These are phyloP conservation scores for Cladobotryum protrusum DNA, from an alignment of 2,329 filamentous ascomycete genomes.

Conservation along the genomic window DNA sequence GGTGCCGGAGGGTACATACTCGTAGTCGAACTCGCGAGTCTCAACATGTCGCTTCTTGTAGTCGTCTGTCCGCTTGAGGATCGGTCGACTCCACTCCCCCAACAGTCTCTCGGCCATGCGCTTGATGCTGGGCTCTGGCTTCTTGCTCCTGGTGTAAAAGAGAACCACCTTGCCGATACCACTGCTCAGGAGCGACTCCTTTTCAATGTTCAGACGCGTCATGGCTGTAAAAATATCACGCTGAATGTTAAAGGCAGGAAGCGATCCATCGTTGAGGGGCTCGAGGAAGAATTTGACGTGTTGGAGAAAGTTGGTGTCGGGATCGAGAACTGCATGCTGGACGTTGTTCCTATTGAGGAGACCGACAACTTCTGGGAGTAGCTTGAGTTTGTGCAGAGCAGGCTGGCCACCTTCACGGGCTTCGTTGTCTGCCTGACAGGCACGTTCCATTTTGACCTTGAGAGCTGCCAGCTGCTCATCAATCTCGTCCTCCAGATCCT, in stretches of 20 bases:
- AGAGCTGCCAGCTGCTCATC: constrained; percentile 86
- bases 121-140: constrained; percentile 82
- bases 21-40: constrained; percentile 57
- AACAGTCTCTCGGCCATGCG: constrained; percentile 88
- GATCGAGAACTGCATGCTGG: constrained; percentile 78
- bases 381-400: constrained; percentile 86
- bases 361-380: constrained; percentile 83
- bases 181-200: constrained; percentile 81
- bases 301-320: constrained; percentile 90
- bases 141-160: constrained; percentile 95
- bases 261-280: constrained; percentile 84
- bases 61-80: constrained; percentile 88
- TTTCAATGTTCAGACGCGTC: constrained; percentile 76
- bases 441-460: constrained; percentile 83
- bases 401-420: constrained; percentile 74
- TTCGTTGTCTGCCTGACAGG: constrained; percentile 78
- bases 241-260: constrained; percentile 96
- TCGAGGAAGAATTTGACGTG: constrained; percentile 97
- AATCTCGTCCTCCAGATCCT: constrained; percentile 86
- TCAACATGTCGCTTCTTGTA: constrained; percentile 77
- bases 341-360: constrained; percentile 86
- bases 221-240: constrained; percentile 84
- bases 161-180: constrained; percentile 94
- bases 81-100: constrained; percentile 91
- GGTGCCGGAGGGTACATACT: constrained; percentile 46